A percentile compares a stretch with the other conserved stretches of the same genome.
These are phyloP conservation scores for Nothophaeocryptopus gaeumannii DNA, from an alignment of 2,329 filamentous ascomycete species.

Conservation along the genomic window DNA sequence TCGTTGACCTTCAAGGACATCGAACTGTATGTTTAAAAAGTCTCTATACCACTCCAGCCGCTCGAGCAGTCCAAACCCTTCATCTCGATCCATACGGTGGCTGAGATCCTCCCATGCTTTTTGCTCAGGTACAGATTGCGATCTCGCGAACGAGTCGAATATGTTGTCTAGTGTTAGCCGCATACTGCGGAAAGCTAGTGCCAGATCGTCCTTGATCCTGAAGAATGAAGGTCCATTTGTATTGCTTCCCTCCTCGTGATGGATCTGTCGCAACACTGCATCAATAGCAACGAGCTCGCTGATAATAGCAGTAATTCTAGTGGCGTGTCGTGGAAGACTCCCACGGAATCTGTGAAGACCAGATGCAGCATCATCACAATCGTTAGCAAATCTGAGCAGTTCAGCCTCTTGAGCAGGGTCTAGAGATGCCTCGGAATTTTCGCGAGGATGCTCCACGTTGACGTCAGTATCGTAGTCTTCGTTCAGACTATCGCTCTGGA, in stretches of 20 bases:
- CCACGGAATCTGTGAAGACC: conserved; percentile 49
- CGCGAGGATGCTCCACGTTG: too few relatives aligned
- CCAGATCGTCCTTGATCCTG: conserved; percentile 48
- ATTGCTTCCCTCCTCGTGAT: conserved; percentile 42
- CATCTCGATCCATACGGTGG: conserved; percentile 46
- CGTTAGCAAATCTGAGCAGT: conserved; percentile 16
- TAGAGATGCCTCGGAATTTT: too few relatives aligned
- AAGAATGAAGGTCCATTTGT: conserved; percentile 39
- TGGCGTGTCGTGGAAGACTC: conserved; percentile 50
- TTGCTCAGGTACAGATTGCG: conserved; percentile 42
- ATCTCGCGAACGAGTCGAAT: conserved; percentile 45
- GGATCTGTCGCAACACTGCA: conserved; percentile 48
- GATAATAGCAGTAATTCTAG: conserved; percentile 54
- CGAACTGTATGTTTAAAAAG: conserved; percentile 44
- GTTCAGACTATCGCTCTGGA: too few relatives aligned
- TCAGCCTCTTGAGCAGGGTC: too few relatives aligned
- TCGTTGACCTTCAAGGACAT: conserved; percentile 21
- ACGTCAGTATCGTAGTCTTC: too few relatives aligned
- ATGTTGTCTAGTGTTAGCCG: conserved; percentile 53
- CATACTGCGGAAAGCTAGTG: conserved; percentile 49
- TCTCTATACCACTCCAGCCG: conserved; percentile 52
- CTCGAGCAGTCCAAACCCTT: conserved; percentile 45
- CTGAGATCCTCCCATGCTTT: conserved; percentile 52
- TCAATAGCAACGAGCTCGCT: conserved; percentile 56
- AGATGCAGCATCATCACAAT: conserved; percentile 19